Evolutionary conservation across 164 flowering plant genomes (phyloP).

Genomic region (Magnolia changhungtana): DNA sequence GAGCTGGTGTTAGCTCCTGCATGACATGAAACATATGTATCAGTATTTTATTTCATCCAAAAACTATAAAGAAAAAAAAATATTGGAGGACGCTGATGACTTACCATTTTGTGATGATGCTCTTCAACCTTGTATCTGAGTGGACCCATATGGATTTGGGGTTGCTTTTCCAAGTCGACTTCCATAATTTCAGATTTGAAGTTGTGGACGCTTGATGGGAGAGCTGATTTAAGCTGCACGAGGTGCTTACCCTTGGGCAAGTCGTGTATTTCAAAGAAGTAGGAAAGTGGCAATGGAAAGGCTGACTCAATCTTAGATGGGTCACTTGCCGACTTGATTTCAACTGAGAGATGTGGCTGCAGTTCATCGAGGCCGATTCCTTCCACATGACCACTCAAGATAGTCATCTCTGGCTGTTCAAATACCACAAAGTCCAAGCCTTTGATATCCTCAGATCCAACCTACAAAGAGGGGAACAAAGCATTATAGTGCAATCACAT

Average conservation of each 20-base stretch:
- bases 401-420: constrained; percentile 84
- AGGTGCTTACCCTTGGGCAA: constrained; percentile 74
- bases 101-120: constrained; percentile 73
- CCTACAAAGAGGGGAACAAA: constrained; percentile 34
- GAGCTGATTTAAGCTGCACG: constrained; percentile 60
- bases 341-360: constrained; percentile 65
- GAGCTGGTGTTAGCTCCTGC: constrained; percentile 91
- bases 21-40: constrained; percentile 6
- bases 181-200: constrained; percentile 79
- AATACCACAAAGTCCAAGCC: constrained; percentile 81
- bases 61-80: background rate
- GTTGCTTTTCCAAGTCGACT: constrained; percentile 69
- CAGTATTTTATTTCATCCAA: background rate
- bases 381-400: constrained; percentile 85
- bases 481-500: background rate
- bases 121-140: constrained; percentile 65
- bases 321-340: constrained; percentile 75
- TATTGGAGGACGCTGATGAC: background rate
- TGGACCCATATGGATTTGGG: constrained; percentile 82
- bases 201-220: constrained; percentile 48
- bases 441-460: constrained; percentile 67
- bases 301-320: constrained; percentile 59
- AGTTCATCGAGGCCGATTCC: constrained; percentile 54
- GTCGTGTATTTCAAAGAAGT: constrained; percentile 79
- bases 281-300: constrained; percentile 77